These are phyloP conservation scores for Cladosporium velox DNA, from an alignment of 2,329 filamentous ascomycete species.

Conservation along the genomic window DNA sequence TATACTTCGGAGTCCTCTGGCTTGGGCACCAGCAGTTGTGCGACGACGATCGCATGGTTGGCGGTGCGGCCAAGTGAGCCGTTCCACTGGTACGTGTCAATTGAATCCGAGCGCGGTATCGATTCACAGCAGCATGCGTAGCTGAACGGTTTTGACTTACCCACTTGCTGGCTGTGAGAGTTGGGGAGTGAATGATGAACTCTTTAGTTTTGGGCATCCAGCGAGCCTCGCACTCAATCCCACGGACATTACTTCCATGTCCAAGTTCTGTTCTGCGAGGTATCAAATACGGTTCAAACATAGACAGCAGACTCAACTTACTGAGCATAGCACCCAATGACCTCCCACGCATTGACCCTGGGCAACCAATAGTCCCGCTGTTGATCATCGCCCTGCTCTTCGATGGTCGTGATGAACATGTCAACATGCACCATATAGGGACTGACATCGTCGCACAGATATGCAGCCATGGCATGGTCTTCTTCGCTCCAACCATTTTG, in stretches of 20 bases:
- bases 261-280: constrained; percentile 48
- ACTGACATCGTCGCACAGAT: constrained; percentile 56
- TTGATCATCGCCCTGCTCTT: constrained; percentile 52
- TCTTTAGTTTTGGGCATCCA: constrained; percentile 50
- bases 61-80: constrained; percentile 55
- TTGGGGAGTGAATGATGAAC: constrained; percentile 55
- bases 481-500: constrained; percentile 51
- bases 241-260: constrained; percentile 55
- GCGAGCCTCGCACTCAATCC: constrained; percentile 51
- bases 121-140: background rate
- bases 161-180: constrained; percentile 56
- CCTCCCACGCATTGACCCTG: constrained; percentile 51
- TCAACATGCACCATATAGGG: constrained; percentile 55
- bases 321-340: constrained; percentile 56
- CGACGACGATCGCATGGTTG: constrained; percentile 58
- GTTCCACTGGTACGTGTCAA: constrained; percentile 45
- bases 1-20: constrained; percentile 35
- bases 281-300: background rate
- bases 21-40: constrained; percentile 52
- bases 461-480: constrained; percentile 55
- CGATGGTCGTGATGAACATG: constrained; percentile 56
- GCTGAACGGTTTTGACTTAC: background rate
- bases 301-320: background rate
- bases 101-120: background rate
- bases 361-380: constrained; percentile 54